phyloP scores from a whole-genome alignment of 495 filamentous ascomycete species.

The Aspergillus asperescens region DNA sequence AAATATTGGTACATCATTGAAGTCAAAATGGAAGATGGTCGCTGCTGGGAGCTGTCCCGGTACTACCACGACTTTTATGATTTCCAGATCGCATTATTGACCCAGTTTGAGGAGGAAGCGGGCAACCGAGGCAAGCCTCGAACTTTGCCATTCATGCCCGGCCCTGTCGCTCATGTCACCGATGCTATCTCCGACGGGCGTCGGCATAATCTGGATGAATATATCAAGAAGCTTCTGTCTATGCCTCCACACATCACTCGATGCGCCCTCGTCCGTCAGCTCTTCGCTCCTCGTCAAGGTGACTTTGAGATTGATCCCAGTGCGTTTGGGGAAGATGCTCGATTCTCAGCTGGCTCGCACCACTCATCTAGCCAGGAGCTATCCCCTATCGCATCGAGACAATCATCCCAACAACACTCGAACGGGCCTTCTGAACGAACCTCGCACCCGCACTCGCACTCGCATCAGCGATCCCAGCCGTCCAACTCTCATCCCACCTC shows the following conservation, averaged over 20 bases:
- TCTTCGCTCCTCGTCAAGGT: conserved; percentile 84
- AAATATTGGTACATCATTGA: conserved; percentile 99
- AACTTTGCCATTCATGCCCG: conserved; percentile 95
- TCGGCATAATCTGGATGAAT: conserved; percentile 85
- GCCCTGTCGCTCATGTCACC: conserved; percentile 95
- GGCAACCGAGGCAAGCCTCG: conserved; percentile 72
- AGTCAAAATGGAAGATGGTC: conserved; percentile 82
- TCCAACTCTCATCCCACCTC: conserved; percentile 33
- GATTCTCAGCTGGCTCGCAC: conserved; percentile 65
- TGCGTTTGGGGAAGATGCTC: conserved; percentile 60
- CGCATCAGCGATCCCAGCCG: conserved; percentile 52
- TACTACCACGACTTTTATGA: conserved; percentile 99
- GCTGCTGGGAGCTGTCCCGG: conserved; percentile 84
- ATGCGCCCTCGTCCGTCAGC: conserved; percentile 75
- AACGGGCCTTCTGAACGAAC: conserved; percentile 57
- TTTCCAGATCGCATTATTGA: conserved; percentile 91
- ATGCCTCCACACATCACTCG: conserved; percentile 79
- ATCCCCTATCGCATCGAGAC: conserved; percentile 57
- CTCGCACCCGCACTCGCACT: conserved; percentile 19
- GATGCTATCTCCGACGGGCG: conserved; percentile 93
- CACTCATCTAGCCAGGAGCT: conserved; percentile 56
- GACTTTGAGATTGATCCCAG: conserved; percentile 86
- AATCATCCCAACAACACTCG: conserved; percentile 69
- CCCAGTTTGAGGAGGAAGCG: conserved; percentile 89
- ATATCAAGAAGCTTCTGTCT: conserved; percentile 82